A percentile compares a stretch with the other conserved stretches of the same genome.
phyloP scores from a whole-genome alignment of 345 rosid genomes.

The Euphorbia tirucalli region DNA sequence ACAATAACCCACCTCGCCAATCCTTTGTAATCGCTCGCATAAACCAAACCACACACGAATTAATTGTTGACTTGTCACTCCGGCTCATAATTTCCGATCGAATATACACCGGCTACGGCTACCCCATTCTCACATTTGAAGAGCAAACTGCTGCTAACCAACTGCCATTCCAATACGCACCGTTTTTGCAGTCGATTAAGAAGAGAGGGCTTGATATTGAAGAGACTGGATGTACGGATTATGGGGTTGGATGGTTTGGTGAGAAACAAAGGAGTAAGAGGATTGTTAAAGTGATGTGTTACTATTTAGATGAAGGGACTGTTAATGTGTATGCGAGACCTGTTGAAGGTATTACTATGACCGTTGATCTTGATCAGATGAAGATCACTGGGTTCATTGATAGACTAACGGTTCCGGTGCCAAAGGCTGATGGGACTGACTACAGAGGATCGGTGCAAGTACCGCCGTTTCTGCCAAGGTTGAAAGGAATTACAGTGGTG shows the following conservation, averaged over 20 bases:
- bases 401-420: slow-evolving; percentile 28
- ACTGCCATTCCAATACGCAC: slow-evolving; percentile 21
- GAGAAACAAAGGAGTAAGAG: slow-evolving; percentile 22
- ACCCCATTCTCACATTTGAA: slow-evolving; percentile 28
- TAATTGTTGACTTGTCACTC: slow-evolving; percentile 27
- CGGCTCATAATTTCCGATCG: slow-evolving; percentile 12
- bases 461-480: slow-evolving; percentile 16
- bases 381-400: slow-evolving; percentile 27
- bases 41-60: slow-evolving; percentile 26
- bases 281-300: slow-evolving; percentile 35
- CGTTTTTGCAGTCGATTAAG: slow-evolving; percentile 29
- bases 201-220: slow-evolving; percentile 32
- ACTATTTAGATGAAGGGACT: slow-evolving; percentile 34
- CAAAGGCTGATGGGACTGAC: slow-evolving; percentile 40
- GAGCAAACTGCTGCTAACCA: slow-evolving; percentile 23
- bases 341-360: slow-evolving; percentile 32
- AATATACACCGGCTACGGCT: slow-evolving; percentile 32
- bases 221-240: slow-evolving; percentile 26
- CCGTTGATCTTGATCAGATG: slow-evolving; percentile 36
- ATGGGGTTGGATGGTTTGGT: slow-evolving; percentile 37
- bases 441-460: slow-evolving; percentile 33
- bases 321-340: slow-evolving; percentile 41
- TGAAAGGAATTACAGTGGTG: slow-evolving; percentile 29
- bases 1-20: slow-evolving; percentile 32
- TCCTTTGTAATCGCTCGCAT: slow-evolving; percentile 37